These are phyloP conservation scores for Voacanga thouarsii DNA, from an alignment of 257 asterid genomes.

Conservation along the genomic window DNA sequence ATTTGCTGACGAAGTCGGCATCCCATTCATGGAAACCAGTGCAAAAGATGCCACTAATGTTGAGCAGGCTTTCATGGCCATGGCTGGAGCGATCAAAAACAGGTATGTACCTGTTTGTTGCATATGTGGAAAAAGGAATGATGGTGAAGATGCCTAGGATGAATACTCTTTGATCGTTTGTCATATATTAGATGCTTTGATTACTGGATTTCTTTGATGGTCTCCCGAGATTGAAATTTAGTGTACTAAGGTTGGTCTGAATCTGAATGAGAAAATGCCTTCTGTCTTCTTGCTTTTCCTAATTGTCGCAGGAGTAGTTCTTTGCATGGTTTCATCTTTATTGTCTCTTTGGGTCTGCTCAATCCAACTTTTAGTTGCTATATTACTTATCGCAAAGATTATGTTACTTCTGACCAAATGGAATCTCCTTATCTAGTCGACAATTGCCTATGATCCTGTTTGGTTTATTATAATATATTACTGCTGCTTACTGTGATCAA, in stretches of 20 bases:
- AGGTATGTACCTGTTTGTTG: slow-evolving; percentile 37
- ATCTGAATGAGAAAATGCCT: no score
- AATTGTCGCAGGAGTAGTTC: neutral
- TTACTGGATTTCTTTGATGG: neutral
- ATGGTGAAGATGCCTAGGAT: neutral
- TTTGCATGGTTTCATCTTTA: no score
- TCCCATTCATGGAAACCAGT: slow-evolving; percentile 96
- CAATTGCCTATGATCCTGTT: neutral
- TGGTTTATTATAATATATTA: neutral
- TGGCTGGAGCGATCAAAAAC: slow-evolving; percentile 78
- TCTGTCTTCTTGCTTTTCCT: neutral
- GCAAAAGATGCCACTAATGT: slow-evolving; percentile 85
- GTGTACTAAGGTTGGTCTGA: neutral
- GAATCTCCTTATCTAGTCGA: neutral
- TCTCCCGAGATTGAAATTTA: neutral
- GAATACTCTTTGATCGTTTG: neutral
- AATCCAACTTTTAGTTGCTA: neutral
- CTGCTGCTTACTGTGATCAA: neutral
- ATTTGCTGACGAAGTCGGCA: slow-evolving; percentile 88
- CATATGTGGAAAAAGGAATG: neutral
- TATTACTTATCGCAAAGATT: neutral
- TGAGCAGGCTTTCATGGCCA: slow-evolving; percentile 93
- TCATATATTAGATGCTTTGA: neutral
- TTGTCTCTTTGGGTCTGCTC: neutral
- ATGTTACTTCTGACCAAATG: neutral